Evolutionary conservation across 208 protist genomes (phyloP).

Genomic region (Acanthamoeba triangularis): DNA sequence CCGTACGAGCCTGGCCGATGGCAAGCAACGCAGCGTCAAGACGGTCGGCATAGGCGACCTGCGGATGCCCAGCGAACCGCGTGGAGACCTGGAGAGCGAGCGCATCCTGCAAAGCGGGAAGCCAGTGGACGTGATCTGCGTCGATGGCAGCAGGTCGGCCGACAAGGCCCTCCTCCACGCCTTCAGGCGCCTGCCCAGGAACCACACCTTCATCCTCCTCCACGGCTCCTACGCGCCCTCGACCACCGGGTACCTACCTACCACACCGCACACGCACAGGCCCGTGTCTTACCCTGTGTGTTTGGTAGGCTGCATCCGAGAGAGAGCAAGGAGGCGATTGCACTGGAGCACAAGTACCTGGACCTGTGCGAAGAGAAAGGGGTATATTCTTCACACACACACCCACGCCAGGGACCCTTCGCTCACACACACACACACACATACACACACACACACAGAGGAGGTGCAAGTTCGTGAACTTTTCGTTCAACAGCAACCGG

Average conservation of each 20-base stretch:
- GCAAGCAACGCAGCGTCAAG: background rate
- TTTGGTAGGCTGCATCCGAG: background rate
- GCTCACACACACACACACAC: no score
- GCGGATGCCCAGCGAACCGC: background rate
- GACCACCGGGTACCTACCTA: background rate
- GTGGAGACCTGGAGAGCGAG: background rate
- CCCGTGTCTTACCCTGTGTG: background rate
- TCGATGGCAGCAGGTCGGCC: background rate
- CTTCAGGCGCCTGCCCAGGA: background rate
- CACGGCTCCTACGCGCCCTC: background rate
- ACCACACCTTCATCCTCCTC: slow-evolving; percentile 5
- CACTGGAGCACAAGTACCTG: background rate
- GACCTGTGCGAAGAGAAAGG: background rate
- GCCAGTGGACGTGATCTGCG: slow-evolving; percentile 18
- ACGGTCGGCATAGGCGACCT: slow-evolving; percentile 3
- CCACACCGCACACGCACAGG: background rate
- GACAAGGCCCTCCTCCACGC: background rate
- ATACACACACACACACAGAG: background rate
- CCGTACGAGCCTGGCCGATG: background rate
- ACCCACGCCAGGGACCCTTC: no score
- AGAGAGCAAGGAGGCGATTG: background rate
- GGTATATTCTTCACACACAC: background rate
- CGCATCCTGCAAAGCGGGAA: background rate
- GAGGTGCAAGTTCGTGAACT: slow-evolving; percentile 47
- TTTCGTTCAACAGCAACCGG: background rate